Base-by-base conservation (phyloP, 352 stramenopile genomes). In the Phytophthora sp. region DNA sequence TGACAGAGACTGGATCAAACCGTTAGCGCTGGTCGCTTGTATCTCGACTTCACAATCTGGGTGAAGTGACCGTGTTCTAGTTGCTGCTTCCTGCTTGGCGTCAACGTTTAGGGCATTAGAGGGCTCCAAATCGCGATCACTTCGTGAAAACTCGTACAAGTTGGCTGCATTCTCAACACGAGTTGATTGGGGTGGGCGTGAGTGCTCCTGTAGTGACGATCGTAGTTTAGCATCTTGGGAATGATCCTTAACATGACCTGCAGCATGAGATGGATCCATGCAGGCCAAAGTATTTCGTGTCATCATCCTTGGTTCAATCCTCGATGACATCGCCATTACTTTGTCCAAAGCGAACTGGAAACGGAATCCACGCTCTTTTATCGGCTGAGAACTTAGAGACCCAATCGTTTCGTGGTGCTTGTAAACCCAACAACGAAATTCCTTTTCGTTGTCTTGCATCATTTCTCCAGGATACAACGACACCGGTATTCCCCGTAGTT, bases 291-390 rank as follows among this genome's bases (percentile, higher is more conserved):
- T 18, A 24, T 27, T 29, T 9, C 20, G 9, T 11, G 16, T 47
- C 7, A 5, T 47, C 21, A 24, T 30, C 11, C 20, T 39, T 39
- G 33, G 33, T 39, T 39, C 33, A 18, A n/a, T n/a, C n/a, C 33
- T 4, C 30, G 41, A 3, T 7, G 41, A 31, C 2, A 4, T 49
- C 23, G 20, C 4, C 9, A 5, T 31, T 31, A 49, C 46, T 27
- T 54, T 41, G n/a, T 54, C 46, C n/a, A 54, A 8, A 11, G 27
- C 46, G 4, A 54, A 54, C 9, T 54, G 46, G 18, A 26, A 54
- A 18, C 46, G 26, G n/a, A 53, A 39, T 4, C 46, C 46, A 27
- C 46, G 46, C 27, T 53, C 46, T 39, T 39, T 39, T 15, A 39
- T 27, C n/a, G 26, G 27, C 9, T 53, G 44, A 36, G 44, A 11